Base-by-base conservation (phyloP, 2,329 filamentous ascomycete species). In the Ascochyta rabiei region DNA sequence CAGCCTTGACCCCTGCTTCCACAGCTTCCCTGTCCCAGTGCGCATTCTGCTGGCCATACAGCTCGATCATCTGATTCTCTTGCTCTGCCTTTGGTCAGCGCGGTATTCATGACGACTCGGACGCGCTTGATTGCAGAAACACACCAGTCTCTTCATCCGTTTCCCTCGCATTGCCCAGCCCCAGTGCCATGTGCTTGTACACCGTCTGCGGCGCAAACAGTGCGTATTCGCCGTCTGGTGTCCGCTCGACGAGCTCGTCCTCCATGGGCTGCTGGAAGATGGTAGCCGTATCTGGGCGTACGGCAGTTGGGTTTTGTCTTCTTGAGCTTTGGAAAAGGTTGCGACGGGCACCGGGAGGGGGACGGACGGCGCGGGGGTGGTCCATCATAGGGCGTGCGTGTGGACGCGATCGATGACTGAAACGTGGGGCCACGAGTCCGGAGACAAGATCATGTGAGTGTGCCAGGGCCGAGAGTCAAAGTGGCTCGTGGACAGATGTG, bases 211-310 rank as follows among this genome's bases (percentile, higher is more conserved):
- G 70, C 31, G 65, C 70, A 24, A 59, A 58, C 35, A 82, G 63
- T 24, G 76, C 75, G 55, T 81, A 82, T 23, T 77, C 75, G 1
- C 81, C 81, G 48, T 79, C 75, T 23, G 77, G 75, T 54, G 82
- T 78, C 10, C 78, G 75, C 38, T 79, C 78, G 21, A 83, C 79
- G 23, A 83, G 80, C 40, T 83, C 81, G 23, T 70, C 62, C 24
- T 69, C 62, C n/a, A 59, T 37, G 0, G 64, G 57, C 15, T 62
- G 63, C 33, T 57, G 59, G 46, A 66, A 64, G 33, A 64, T 62
- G 6, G 51, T 57, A 3, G 61, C 60, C 24, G 49, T 58, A 34
- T 68, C 66, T 12, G 66, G 62, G 15, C 66, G 66, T 10, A 68
- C 53, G 6, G 52, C 30, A 2, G 53, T 57, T 15, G 63, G 56